A percentile compares a stretch with the other conserved stretches of the same genome.
Evolutionary conservation across 2,329 filamentous ascomycete genomes (phyloP).

Genomic region (Polychaeton citri): DNA sequence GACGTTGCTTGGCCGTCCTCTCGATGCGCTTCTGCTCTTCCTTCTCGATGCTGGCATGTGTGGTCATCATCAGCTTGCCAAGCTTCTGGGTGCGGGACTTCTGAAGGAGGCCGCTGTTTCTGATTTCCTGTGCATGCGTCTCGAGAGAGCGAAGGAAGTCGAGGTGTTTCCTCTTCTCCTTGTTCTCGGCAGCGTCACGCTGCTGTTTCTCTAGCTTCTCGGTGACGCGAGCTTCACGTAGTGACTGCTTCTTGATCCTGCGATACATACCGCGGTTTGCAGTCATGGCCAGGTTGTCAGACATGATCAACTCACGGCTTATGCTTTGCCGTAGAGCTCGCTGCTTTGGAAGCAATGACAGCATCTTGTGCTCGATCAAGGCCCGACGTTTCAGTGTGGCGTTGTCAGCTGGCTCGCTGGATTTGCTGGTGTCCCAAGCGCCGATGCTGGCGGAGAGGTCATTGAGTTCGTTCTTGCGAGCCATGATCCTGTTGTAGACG

Average conservation of each 20-base stretch:
- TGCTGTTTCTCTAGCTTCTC: conserved; percentile 99
- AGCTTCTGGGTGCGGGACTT: conserved; percentile 70
- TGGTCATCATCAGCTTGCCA: conserved; percentile 73
- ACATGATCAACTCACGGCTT: conserved; percentile 83
- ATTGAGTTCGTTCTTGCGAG: conserved; percentile 73
- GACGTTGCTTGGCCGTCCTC: conserved; percentile 96
- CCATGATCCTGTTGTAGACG: conserved; percentile 78
- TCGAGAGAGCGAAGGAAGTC: conserved; percentile 84
- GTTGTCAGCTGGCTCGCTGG: conserved; percentile 57
- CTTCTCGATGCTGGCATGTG: conserved; percentile 95
- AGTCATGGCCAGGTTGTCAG: conserved; percentile 93
- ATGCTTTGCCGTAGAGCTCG: conserved; percentile 74
- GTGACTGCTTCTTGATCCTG: conserved; percentile 91
- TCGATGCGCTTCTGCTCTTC: conserved; percentile 98
- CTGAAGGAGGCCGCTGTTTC: conserved; percentile 52
- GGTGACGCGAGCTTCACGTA: conserved; percentile 89
- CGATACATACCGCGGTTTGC: conserved; percentile 85
- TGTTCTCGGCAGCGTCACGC: conserved; percentile 84
- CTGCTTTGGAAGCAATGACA: conserved; percentile 80
- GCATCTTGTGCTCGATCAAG: conserved; percentile 88
- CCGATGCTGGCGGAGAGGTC: conserved; percentile 72
- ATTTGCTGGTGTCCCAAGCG: conserved; percentile 65
- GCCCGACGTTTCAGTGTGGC: conserved; percentile 77
- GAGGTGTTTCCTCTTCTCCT: conserved; percentile 93
- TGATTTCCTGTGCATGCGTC: conserved; percentile 67